A percentile compares a stretch with the other conserved stretches of the same genome.
phyloP scores from a whole-genome alignment of 805 yeast species.

The Starmerella floris region DNA sequence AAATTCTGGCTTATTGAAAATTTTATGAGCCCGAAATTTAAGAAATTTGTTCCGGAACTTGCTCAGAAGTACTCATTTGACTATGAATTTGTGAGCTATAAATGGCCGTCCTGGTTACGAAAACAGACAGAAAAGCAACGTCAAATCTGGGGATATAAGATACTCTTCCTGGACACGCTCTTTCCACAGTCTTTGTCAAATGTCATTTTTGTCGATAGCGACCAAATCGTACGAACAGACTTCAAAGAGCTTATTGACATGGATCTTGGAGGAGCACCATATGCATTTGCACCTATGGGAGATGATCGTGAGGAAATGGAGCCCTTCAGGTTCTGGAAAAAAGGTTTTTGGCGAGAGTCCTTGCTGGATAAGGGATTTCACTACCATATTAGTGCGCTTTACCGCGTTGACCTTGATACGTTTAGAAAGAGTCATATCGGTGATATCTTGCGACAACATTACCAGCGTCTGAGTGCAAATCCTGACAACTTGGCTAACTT shows the following conservation, averaged over 20 bases:
- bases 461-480: conserved; percentile 69
- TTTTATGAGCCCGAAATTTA: conserved; percentile 60
- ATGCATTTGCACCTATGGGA: conserved; percentile 80
- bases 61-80: conserved; percentile 49
- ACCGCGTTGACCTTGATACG: conserved; percentile 58
- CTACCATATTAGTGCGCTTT: conserved; percentile 76
- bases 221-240: conserved; percentile 67
- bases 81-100: conserved; percentile 66
- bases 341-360: conserved; percentile 72
- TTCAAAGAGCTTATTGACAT: conserved; percentile 51
- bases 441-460: conserved; percentile 66
- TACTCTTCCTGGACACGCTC: conserved; percentile 70
- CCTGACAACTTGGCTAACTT: conserved; percentile 66
- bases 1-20: conserved; percentile 82
- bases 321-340: conserved; percentile 82
- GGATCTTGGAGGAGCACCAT: conserved; percentile 69
- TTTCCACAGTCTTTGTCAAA: conserved; percentile 67
- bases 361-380: conserved; percentile 38
- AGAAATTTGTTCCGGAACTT: conserved; percentile 42
- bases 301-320: conserved; percentile 69
- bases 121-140: conserved; percentile 67
- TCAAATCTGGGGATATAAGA: conserved; percentile 78
- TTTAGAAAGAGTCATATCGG: conserved; percentile 64
- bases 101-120: conserved; percentile 88
- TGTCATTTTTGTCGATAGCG: conserved; percentile 77